Base-by-base conservation (phyloP, 2,329 filamentous ascomycete species). In the Colletotrichum chlorophyti region DNA sequence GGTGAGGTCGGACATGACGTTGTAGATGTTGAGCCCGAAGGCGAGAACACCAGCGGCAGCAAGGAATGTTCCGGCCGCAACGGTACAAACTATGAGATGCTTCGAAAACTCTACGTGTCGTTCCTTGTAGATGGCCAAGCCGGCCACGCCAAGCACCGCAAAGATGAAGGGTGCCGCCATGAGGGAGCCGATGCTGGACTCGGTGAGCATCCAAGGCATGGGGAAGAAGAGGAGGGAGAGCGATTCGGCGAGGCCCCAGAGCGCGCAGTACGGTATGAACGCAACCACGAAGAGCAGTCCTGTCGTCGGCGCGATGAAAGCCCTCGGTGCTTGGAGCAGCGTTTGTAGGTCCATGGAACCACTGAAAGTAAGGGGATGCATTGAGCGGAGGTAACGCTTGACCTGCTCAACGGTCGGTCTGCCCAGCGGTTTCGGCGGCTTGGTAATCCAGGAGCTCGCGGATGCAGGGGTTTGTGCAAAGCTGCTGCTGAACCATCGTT, bases 261-360 rank as follows among this genome's bases (percentile, higher is more conserved):
- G 72, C 0, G 75, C 68, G 10, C 75, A 74, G 38, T 74, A 69
- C 0, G 83, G 79, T 1, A 85, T 70, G 21, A 79, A 66, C 0
- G 80, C 76, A 2, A 78, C 69, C 5, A 77, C 53, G 21, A 79
- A 76, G 12, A 83, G 72, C 2, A 85, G 71, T 12, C 74, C 50
- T 0, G 79, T 79, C 1, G 80, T 82, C 1, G 83, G 83, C 1
- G 83, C 79, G 12, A 74, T 62, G 48, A 82, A 68, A 7, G 81
- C 80, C 6, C 80, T 75, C 0, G 80, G 74, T 0, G 74, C 74
- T 52, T 83, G 79, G n/a, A 81, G 67, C 14, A 79, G 65, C 2
- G 71, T 66, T 0, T 63, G 46, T 3, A 66, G 15, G 55, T 73
- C 66, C 29, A 71, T 58, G 7, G 64, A 51, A 4, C 71, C 70